Base-by-base conservation (phyloP, 345 rosid genomes). In the Gynandropsis gynandra region DNA sequence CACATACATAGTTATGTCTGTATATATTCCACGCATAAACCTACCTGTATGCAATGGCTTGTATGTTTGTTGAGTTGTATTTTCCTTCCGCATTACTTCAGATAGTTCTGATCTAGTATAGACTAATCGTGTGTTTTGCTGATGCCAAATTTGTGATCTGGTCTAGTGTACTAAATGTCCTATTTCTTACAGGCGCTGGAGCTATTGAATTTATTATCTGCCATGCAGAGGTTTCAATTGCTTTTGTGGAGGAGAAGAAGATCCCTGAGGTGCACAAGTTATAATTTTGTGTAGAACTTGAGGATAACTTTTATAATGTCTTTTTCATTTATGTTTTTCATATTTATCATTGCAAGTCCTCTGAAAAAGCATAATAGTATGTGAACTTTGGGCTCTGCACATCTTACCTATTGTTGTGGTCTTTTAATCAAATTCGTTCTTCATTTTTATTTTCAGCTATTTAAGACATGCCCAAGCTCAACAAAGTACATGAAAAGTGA, bases 231-330 rank as follows among this genome's bases (percentile, higher is more conserved):
- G 73, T 84, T 54, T 70, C 86, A 31, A 80, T 84, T 53, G 82
- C 76, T 34, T 87, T 87, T 72, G 81, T 72, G 15, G 96, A 87
- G 48, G 89, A 80, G 54, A 84, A 81, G 36, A 87, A 84, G 63
- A 76, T 84, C 62, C 15, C 73, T 16, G 90, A 87, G 94, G 96
- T 87, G 68, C 24, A 38, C 7, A 47, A 1, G 4, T 16, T 29
- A 46, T 42, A 36, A 36, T 36, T n/a, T 36, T 36, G 10, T 36
- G 3, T 36, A 9, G 6, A 10, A 10, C 4, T 36, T n/a, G 2
- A n/a, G 27, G 36, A 1, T 45, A 9, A 14, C 16, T 45, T 20
- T 31, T 5, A 31, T 19, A 15, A 32, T 14, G 4, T 10, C 9
- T 14, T 1, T 42, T 32, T 33, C 29, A 24, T 5, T 24, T 24